Evolutionary conservation across 2,329 filamentous ascomycete species (phyloP).

Genomic region (Sclerotinia minor): DNA sequence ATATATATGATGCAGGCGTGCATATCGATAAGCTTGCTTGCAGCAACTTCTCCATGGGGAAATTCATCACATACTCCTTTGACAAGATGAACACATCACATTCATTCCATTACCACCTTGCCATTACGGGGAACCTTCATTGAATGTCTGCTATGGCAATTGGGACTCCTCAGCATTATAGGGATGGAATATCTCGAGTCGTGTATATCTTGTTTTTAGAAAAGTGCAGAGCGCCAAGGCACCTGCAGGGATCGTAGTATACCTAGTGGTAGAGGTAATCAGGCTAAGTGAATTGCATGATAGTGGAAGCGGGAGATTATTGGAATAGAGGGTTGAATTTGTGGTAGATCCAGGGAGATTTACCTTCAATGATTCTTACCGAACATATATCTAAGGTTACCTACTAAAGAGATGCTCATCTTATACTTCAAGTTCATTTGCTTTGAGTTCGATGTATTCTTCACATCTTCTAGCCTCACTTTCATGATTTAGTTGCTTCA

Average conservation of each 20-base stretch:
- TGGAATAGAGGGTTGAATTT: neutral
- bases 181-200: neutral
- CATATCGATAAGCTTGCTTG: neutral
- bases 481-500: neutral
- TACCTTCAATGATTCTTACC: neutral
- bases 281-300: neutral
- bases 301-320: neutral
- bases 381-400: neutral
- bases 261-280: neutral
- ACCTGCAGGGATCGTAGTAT: neutral
- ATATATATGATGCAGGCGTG: neutral
- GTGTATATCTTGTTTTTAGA: neutral
- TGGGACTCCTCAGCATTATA: neutral
- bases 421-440: neutral
- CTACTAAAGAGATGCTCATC: neutral
- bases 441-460: neutral
- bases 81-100: neutral
- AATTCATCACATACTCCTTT: neutral
- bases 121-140: neutral
- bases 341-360: neutral
- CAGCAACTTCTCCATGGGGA: neutral
- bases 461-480: neutral
- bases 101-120: neutral
- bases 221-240: neutral
- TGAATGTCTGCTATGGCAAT: conserved; percentile 1